Evolutionary conservation across 805 yeast genomes (phyloP).

Genomic region (Saturnispora gosingensis): DNA sequence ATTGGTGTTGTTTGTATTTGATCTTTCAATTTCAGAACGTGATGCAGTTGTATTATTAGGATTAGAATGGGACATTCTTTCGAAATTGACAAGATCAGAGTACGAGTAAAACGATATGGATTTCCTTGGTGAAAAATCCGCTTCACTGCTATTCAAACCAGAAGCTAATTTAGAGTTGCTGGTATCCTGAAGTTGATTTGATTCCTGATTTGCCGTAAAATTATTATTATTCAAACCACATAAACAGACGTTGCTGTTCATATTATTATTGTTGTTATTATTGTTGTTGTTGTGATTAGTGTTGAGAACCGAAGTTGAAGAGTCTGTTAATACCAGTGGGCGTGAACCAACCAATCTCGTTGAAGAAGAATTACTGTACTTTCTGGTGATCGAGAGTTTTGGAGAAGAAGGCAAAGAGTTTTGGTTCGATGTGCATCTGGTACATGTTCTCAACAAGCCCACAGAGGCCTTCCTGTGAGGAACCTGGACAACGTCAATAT

Average conservation of each 20-base stretch:
- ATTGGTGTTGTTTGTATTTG: neutral
- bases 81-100: slow-evolving; percentile 25
- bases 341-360: neutral
- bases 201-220: neutral
- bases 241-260: neutral
- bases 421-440: neutral
- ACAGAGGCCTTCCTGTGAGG: slow-evolving; percentile 16
- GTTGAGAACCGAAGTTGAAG: neutral
- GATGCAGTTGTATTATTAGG: neutral
- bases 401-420: slow-evolving; percentile 6
- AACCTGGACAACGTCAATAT: slow-evolving; percentile 54
- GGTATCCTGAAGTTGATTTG: neutral
- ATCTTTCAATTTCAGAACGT: neutral
- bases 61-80: slow-evolving; percentile 12
- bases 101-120: slow-evolving; percentile 27
- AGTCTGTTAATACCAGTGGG: neutral
- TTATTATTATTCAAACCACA: neutral
- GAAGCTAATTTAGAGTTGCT: neutral
- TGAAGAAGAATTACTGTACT: slow-evolving; percentile 1
- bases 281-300: too few relatives aligned
- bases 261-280: neutral
- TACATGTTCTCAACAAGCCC: slow-evolving; percentile 4
- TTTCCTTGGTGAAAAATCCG: slow-evolving; percentile 13
- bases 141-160: neutral
- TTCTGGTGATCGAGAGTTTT: slow-evolving; percentile 3